Conservation (phyloP, 2,329 filamentous ascomycete genomes). For the Truncatella angustata region DNA sequence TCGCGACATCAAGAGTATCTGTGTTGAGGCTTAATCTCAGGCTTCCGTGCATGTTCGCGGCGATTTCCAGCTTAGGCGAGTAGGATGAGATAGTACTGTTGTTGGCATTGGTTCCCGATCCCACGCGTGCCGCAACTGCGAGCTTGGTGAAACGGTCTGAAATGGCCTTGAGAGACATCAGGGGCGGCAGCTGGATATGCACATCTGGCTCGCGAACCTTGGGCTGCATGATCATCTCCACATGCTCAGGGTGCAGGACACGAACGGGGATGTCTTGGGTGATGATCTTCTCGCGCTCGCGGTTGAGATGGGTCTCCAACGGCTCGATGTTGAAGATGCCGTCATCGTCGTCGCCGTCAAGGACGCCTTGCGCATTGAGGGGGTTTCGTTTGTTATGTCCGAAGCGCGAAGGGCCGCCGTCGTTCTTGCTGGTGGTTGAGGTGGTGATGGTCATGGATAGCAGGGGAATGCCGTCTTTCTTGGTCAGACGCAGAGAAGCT, state of each 20-base stretch:
- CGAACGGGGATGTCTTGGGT: slow-evolving; percentile 96
- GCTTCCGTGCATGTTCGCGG: slow-evolving; percentile 92
- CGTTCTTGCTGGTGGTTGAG: slow-evolving; percentile 55
- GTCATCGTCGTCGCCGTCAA: slow-evolving; percentile 35
- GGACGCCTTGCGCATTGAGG: background rate
- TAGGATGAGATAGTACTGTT: slow-evolving; percentile 25
- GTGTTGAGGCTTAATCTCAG: slow-evolving; percentile 77
- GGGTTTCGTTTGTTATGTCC: background rate
- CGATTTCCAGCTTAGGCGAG: slow-evolving; percentile 73
- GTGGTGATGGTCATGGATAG: slow-evolving; percentile 88
- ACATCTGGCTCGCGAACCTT: slow-evolving; percentile 88
- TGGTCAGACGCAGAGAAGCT: slow-evolving; percentile 84
- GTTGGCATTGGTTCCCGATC: slow-evolving; percentile 20
- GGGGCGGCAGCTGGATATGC: slow-evolving; percentile 83
- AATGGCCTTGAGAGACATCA: slow-evolving; percentile 88
- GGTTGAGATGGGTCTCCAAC: slow-evolving; percentile 55
- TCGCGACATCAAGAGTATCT: slow-evolving; percentile 81
- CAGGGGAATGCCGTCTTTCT: slow-evolving; percentile 83
- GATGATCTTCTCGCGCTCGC: slow-evolving; percentile 85
- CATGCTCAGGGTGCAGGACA: slow-evolving; percentile 76
- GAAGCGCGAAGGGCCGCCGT: slow-evolving; percentile 30
- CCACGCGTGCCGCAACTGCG: slow-evolving; percentile 45
- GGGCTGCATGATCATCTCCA: slow-evolving; percentile 94
- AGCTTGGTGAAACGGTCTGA: slow-evolving; percentile 94
- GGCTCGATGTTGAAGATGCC: slow-evolving; percentile 46